Percentiles rank a stretch among this genome's conserved stretches.
Conservation (phyloP, 2,329 filamentous ascomycete genomes). For the Shiraia sp. region DNA sequence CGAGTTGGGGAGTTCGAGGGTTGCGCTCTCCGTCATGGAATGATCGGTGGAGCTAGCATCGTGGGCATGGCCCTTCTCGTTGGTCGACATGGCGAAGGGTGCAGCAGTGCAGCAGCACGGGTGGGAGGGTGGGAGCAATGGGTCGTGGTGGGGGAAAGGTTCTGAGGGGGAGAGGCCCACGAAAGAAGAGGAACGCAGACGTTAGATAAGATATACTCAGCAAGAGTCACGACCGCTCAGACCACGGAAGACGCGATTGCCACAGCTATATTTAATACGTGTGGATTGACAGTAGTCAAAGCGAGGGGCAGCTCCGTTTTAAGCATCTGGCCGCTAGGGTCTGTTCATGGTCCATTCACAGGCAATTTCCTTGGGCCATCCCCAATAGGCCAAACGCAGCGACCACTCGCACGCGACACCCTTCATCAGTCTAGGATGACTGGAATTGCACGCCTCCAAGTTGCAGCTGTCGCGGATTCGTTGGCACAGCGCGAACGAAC, state of each 20-base stretch:
- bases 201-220: constrained; percentile 13
- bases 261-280: constrained; percentile 17
- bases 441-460: constrained; percentile 8
- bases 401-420: constrained; percentile 36
- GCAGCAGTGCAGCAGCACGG: constrained; percentile 1
- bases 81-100: constrained; percentile 28
- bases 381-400: constrained; percentile 17
- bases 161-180: background rate
- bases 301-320: constrained; percentile 30
- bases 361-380: constrained; percentile 16
- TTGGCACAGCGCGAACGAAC: constrained; percentile 9
- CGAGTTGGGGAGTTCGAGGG: constrained; percentile 45
- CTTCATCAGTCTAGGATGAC: constrained; percentile 18
- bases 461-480: constrained; percentile 7
- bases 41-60: constrained; percentile 34
- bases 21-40: constrained; percentile 35
- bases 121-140: background rate
- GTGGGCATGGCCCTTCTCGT: constrained; percentile 28
- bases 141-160: background rate
- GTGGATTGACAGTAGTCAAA: constrained; percentile 15
- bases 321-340: constrained; percentile 31
- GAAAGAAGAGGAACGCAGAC: background rate
- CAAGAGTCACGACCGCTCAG: constrained; percentile 6
- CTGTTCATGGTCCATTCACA: constrained; percentile 19
- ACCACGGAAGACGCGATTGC: constrained; percentile 9